phyloP scores from a whole-genome alignment of 805 yeast species.

The Nakazawaea ambrosiae region DNA sequence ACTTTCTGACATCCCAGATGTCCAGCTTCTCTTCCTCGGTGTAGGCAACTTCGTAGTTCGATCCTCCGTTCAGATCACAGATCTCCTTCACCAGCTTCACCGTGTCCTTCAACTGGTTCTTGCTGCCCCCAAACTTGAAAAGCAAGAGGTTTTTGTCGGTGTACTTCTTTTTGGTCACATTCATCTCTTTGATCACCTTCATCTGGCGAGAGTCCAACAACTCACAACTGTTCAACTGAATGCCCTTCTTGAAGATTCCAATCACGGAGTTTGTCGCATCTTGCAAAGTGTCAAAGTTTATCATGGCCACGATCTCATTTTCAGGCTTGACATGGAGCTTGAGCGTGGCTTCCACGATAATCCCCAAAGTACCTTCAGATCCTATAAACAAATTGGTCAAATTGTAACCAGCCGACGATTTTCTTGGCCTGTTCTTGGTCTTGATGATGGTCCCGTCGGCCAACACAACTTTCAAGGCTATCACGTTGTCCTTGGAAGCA shows the following conservation, averaged over 20 bases:
- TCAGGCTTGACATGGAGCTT: slow-evolving; percentile 61
- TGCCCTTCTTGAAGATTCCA: slow-evolving; percentile 53
- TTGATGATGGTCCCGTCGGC: slow-evolving; percentile 77
- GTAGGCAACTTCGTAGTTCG: slow-evolving; percentile 56
- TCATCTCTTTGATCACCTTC: slow-evolving; percentile 54
- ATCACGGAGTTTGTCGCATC: slow-evolving; percentile 70
- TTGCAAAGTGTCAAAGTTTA: slow-evolving; percentile 57
- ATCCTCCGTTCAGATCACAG: slow-evolving; percentile 46
- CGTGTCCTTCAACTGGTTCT: slow-evolving; percentile 31
- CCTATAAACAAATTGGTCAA: slow-evolving; percentile 72
- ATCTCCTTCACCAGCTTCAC: slow-evolving; percentile 41
- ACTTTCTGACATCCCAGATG: slow-evolving; percentile 72
- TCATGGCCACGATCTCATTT: slow-evolving; percentile 60
- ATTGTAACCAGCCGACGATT: slow-evolving; percentile 76
- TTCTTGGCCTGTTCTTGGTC: slow-evolving; percentile 69
- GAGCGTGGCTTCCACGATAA: slow-evolving; percentile 71
- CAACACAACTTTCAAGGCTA: slow-evolving; percentile 63
- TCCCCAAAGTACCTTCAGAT: slow-evolving; percentile 74
- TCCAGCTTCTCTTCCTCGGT: slow-evolving; percentile 56
- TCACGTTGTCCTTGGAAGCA: slow-evolving; percentile 69
- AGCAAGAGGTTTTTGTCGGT: slow-evolving; percentile 33
- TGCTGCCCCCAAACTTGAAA: slow-evolving; percentile 55
- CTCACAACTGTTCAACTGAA: slow-evolving; percentile 69
- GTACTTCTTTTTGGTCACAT: slow-evolving; percentile 27
- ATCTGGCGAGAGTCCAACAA: slow-evolving; percentile 67